phyloP scores from a whole-genome alignment of 1,284 basidiomycete genomes.

The Thecaphora frezii region DNA sequence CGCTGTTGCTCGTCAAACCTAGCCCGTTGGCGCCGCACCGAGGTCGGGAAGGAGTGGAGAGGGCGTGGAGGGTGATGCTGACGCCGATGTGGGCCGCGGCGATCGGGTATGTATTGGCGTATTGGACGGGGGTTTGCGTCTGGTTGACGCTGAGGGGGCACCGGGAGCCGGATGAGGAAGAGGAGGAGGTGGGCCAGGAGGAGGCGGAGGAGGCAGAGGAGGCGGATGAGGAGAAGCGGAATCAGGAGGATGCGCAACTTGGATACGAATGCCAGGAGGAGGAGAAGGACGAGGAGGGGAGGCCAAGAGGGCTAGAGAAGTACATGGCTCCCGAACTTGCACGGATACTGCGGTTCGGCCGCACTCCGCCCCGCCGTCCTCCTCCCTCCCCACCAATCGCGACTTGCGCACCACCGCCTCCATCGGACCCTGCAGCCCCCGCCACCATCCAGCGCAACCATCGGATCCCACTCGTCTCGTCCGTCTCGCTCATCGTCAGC shows the following conservation, averaged over 20 bases:
- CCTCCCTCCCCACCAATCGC: too few species aligned
- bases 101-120: slow-evolving; percentile 43
- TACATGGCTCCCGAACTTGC: slow-evolving; percentile 45
- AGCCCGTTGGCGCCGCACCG: slow-evolving; percentile 24
- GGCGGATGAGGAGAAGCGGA: slow-evolving; percentile 28
- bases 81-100: slow-evolving; percentile 42
- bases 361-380: slow-evolving; percentile 26
- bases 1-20: slow-evolving; percentile 33
- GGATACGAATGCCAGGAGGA: too few species aligned
- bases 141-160: slow-evolving; percentile 47
- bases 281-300: slow-evolving; percentile 16
- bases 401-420: too few species aligned
- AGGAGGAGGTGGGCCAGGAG: slow-evolving; percentile 31
- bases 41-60: slow-evolving; percentile 5
- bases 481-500: too few species aligned
- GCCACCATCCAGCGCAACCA: too few species aligned
- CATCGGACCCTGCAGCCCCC: too few species aligned
- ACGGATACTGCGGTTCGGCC: slow-evolving; percentile 14
- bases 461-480: too few species aligned
- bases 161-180: slow-evolving; percentile 37
- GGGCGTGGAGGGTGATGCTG: slow-evolving; percentile 39
- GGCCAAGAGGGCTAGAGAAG: slow-evolving; percentile 16
- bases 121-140: slow-evolving; percentile 45
- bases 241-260: slow-evolving; percentile 23
- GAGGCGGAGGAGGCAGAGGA: slow-evolving; percentile 40